These are phyloP conservation scores for Backusella westeae DNA, from an alignment of 192 early-diverging fungal genomes.

Conservation along the genomic window DNA sequence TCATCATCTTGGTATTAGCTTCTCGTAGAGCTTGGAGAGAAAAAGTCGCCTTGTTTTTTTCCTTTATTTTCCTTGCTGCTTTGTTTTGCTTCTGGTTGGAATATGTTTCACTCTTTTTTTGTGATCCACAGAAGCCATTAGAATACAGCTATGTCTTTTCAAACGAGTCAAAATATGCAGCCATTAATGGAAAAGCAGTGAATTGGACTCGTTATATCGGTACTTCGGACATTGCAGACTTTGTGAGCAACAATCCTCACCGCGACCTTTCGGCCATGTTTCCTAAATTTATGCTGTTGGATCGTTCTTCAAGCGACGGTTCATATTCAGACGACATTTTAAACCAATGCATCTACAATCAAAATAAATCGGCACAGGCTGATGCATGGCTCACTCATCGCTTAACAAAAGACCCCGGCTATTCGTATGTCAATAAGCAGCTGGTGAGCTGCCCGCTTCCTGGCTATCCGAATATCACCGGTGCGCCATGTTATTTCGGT, in stretches of 20 bases:
- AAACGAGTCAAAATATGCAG: slow-evolving; percentile 17
- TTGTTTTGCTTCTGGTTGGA: slow-evolving; percentile 31
- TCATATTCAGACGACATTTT: slow-evolving; percentile 12
- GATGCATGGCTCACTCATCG: slow-evolving; percentile 33
- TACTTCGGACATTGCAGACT: slow-evolving; percentile 4
- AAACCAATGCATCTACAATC: slow-evolving; percentile 21
- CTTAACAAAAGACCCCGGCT: slow-evolving; percentile 23
- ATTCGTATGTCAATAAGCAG: slow-evolving; percentile 6
- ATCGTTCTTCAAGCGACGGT: not conserved
- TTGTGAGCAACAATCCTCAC: slow-evolving; percentile 23
- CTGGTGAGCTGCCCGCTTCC: slow-evolving; percentile 25
- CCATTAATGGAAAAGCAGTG: slow-evolving; percentile 34
- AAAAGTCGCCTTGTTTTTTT: slow-evolving; percentile 30
- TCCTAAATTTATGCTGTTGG: slow-evolving; percentile 27
- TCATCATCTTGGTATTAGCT: slow-evolving; percentile 8
- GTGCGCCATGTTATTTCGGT: slow-evolving; percentile 31
- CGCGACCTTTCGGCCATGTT: slow-evolving; percentile 32
- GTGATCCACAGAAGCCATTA: slow-evolving; percentile 22
- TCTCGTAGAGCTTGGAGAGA: slow-evolving; percentile 28
- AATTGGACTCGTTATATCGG: slow-evolving; percentile 10
- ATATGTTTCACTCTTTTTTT: slow-evolving; percentile 27
- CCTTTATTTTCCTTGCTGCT: slow-evolving; percentile 15
- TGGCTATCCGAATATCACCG: slow-evolving; percentile 21
- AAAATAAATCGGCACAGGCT: not conserved
- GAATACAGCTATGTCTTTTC: slow-evolving; percentile 18